Conservation (phyloP, 2,329 filamentous ascomycete genomes). For the Pseudogymnoascus sp. region DNA sequence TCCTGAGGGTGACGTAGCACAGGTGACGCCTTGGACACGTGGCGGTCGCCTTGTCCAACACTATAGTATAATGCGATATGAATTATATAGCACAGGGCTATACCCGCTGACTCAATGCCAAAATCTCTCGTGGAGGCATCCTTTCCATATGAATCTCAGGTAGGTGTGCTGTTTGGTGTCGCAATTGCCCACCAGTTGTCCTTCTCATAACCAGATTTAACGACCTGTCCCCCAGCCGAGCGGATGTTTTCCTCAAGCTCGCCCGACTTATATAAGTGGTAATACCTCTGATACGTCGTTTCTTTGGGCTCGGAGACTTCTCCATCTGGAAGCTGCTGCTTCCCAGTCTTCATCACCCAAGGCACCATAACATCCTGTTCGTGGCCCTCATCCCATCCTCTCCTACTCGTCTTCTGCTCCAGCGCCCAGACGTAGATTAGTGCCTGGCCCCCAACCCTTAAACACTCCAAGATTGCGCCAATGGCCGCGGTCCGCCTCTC, state of each 20-base stretch:
- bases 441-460: constrained; percentile 53
- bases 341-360: constrained; percentile 61
- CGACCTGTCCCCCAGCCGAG: constrained; percentile 63
- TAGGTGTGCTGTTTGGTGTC: constrained; percentile 5
- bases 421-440: constrained; percentile 93
- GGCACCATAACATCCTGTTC: constrained; percentile 92
- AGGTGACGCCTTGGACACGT: constrained; percentile 4
- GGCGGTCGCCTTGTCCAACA: neutral
- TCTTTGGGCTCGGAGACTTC: constrained; percentile 26
- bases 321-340: constrained; percentile 25
- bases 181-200: constrained; percentile 95
- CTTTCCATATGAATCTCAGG: neutral
- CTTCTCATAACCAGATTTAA: constrained; percentile 83
- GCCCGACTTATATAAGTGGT: constrained; percentile 80
- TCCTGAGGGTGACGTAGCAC: neutral
- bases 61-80: neutral
- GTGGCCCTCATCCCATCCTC: constrained; percentile 78
- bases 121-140: neutral
- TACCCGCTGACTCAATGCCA: neutral
- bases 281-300: constrained; percentile 69
- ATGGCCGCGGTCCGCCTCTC: constrained; percentile 66
- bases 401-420: constrained; percentile 76
- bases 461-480: constrained; percentile 56
- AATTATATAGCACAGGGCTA: neutral
- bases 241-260: constrained; percentile 76